Percentiles rank a stretch among this genome's conserved stretches.
These are phyloP conservation scores for Scedosporium minutisporum DNA, from an alignment of 2,329 filamentous ascomycete species.

Conservation along the genomic window DNA sequence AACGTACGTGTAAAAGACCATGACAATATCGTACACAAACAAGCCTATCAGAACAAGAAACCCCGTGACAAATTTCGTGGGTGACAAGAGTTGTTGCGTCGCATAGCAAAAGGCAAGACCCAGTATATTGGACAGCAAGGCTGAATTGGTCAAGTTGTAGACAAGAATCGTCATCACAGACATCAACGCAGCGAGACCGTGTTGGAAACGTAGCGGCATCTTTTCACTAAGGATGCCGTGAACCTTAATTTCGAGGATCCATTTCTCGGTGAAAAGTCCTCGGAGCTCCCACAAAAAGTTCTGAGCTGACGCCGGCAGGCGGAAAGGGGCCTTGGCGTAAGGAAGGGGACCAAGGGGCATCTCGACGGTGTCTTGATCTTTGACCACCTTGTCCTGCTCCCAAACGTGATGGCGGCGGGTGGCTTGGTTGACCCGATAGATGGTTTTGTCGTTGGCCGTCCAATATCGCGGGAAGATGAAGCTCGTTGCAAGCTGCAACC, in stretches of 20 bases:
- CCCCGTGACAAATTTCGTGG: slow-evolving; percentile 77
- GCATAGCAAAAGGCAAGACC: slow-evolving; percentile 82
- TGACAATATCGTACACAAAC: slow-evolving; percentile 92
- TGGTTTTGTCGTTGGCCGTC: slow-evolving; percentile 29
- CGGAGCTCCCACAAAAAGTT: slow-evolving; percentile 40
- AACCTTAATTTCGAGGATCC: slow-evolving; percentile 39
- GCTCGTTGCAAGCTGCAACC: slow-evolving; percentile 51
- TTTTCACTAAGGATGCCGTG: slow-evolving; percentile 37
- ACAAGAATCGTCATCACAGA: slow-evolving; percentile 44
- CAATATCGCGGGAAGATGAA: slow-evolving; percentile 69
- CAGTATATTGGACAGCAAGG: slow-evolving; percentile 68
- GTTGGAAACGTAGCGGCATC: slow-evolving; percentile 44
- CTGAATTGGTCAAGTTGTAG: slow-evolving; percentile 56
- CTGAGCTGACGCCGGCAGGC: background rate
- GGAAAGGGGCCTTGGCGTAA: background rate
- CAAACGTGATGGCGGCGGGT: slow-evolving; percentile 9
- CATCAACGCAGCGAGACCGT: slow-evolving; percentile 44
- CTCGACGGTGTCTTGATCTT: background rate
- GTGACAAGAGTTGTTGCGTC: slow-evolving; percentile 73
- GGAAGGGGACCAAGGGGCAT: slow-evolving; percentile 19
- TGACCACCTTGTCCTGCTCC: background rate
- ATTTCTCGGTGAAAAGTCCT: slow-evolving; percentile 38
- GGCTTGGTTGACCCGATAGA: slow-evolving; percentile 33
- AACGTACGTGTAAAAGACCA: slow-evolving; percentile 73
- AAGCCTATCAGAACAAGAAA: slow-evolving; percentile 67